phyloP scores from a whole-genome alignment of 2,329 filamentous ascomycete genomes.

The Pestalotiopsis sp. region DNA sequence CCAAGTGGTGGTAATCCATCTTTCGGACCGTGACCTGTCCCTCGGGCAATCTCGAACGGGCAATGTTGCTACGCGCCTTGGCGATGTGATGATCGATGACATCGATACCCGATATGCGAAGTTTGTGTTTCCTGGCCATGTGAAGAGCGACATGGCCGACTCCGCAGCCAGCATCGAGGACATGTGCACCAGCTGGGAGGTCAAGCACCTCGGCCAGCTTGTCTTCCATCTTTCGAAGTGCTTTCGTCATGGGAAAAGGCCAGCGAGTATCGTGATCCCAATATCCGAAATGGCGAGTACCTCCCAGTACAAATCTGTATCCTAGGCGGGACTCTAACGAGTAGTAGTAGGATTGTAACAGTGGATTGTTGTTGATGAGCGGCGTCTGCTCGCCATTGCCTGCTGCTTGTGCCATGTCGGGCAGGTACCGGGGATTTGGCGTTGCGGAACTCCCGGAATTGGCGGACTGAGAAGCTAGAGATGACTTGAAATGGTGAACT shows the following conservation, averaged over 20 bases:
- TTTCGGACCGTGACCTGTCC: conserved; percentile 39
- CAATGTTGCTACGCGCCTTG: conserved; percentile 44
- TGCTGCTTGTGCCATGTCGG: background rate
- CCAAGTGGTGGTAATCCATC: conserved; percentile 56
- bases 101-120: conserved; percentile 50
- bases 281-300: conserved; percentile 52
- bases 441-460: no score
- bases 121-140: conserved; percentile 42
- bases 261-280: conserved; percentile 47
- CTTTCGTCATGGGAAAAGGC: conserved; percentile 47
- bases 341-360: conserved; percentile 46
- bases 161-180: conserved; percentile 56
- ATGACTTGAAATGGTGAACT: no score
- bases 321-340: conserved; percentile 48
- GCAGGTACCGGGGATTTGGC: background rate
- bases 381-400: conserved; percentile 15
- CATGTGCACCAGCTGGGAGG: conserved; percentile 40
- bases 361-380: conserved; percentile 39
- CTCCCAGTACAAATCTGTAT: conserved; percentile 45
- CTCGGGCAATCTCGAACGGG: conserved; percentile 32
- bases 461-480: no score
- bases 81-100: conserved; percentile 48
- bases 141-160: conserved; percentile 50
- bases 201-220: conserved; percentile 41
- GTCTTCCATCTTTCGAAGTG: conserved; percentile 52